A percentile compares a stretch with the other conserved stretches of the same genome.
Evolutionary conservation across 2,329 filamentous ascomycete genomes (phyloP).

Genomic region (Anisogramma anomala): DNA sequence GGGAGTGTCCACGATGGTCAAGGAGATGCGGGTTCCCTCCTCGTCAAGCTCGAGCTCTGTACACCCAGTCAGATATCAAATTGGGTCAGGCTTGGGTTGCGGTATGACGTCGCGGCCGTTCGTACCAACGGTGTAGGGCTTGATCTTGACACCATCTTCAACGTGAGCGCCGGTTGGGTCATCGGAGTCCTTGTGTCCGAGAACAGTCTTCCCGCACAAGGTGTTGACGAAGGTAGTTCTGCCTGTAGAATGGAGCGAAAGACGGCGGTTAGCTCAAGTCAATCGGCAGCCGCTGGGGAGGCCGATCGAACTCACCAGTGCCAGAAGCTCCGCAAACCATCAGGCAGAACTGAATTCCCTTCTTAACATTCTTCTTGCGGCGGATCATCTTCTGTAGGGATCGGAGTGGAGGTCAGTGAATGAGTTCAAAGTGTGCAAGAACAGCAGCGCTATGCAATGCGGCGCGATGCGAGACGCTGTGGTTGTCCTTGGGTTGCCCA

Average conservation of each 20-base stretch:
- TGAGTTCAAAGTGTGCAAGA: slow-evolving; percentile 13
- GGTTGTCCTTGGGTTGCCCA: not conserved
- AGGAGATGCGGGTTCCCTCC: slow-evolving; percentile 92
- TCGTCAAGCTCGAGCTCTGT: slow-evolving; percentile 90
- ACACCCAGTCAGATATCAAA: slow-evolving; percentile 17
- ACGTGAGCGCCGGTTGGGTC: slow-evolving; percentile 79
- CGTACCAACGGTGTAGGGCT: slow-evolving; percentile 93
- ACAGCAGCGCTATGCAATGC: slow-evolving; percentile 5
- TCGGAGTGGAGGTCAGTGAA: slow-evolving; percentile 19
- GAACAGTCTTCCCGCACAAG: slow-evolving; percentile 87
- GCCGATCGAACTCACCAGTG: slow-evolving; percentile 58
- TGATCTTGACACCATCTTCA: slow-evolving; percentile 96
- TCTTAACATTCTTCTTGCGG: slow-evolving; percentile 99
- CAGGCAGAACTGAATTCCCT: slow-evolving; percentile 99
- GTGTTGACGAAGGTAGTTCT: slow-evolving; percentile 99
- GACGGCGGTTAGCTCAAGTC: not conserved
- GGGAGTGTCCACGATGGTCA: slow-evolving; percentile 97
- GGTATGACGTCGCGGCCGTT: slow-evolving; percentile 15
- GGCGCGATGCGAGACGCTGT: not conserved
- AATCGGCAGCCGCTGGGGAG: slow-evolving; percentile 9
- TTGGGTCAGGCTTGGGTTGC: slow-evolving; percentile 5
- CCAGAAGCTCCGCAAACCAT: slow-evolving; percentile 99
- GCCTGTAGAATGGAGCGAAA: slow-evolving; percentile 39
- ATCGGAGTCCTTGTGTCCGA: slow-evolving; percentile 84
- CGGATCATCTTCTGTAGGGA: slow-evolving; percentile 77